Percentiles rank a stretch among this genome's conserved stretches.
Evolutionary conservation across 1,284 basidiomycete genomes (phyloP).

Genomic region (Ustilago hordei): DNA sequence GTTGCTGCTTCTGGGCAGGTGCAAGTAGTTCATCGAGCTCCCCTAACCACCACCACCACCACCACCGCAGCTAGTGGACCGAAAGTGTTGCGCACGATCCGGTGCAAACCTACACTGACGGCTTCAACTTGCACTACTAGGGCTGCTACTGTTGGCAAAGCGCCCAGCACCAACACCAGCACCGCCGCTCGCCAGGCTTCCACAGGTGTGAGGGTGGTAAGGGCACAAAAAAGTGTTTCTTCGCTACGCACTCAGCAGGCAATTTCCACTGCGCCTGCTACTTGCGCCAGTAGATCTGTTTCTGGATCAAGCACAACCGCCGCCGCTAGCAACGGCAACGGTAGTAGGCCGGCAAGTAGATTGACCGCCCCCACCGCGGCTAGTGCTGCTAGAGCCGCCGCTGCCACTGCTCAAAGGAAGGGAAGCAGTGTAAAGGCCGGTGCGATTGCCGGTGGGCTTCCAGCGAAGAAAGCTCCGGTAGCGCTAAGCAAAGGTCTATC

Average conservation of each 20-base stretch:
- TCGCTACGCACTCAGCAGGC: conserved; percentile 12
- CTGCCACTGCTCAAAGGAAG: conserved; percentile 9
- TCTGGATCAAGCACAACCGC: conserved; percentile 20
- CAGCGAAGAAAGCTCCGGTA: neutral
- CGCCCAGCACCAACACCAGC: neutral
- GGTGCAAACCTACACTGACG: conserved; percentile 11
- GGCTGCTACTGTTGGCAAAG: conserved; percentile 8
- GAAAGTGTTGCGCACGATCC: conserved; percentile 11
- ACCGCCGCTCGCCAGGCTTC: neutral
- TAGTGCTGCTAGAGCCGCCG: conserved; percentile 33
- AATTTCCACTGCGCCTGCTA: neutral
- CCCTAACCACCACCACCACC: conserved; percentile 3
- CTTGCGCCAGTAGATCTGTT: neutral
- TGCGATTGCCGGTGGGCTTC: no score
- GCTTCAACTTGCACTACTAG: conserved; percentile 4
- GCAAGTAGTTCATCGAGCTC: conserved; percentile 24
- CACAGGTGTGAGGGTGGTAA: neutral
- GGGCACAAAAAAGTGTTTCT: conserved; percentile 32
- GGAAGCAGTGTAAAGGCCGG: neutral
- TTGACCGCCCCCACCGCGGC: conserved; percentile 43
- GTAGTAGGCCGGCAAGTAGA: conserved; percentile 20
- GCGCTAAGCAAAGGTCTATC: conserved; percentile 7
- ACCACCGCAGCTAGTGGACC: neutral
- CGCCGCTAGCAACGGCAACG: conserved; percentile 1
- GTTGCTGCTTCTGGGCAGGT: no score